These are phyloP conservation scores for Trichoderma breve DNA, from an alignment of 2,329 filamentous ascomycete genomes.

Conservation along the genomic window DNA sequence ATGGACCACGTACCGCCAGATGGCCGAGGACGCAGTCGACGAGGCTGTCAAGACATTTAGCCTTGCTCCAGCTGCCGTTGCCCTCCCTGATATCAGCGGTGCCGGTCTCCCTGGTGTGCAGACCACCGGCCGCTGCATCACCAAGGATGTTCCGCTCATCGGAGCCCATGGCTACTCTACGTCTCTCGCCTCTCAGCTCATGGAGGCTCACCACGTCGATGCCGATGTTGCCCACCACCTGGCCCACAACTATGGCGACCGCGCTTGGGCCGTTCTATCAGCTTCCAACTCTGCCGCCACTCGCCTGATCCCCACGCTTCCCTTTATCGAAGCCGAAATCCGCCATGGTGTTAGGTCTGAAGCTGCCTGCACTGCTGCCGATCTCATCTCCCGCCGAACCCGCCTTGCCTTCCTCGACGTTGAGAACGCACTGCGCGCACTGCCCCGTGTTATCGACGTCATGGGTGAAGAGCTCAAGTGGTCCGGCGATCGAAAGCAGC, in stretches of 20 bases:
- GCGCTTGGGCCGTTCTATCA: slow-evolving; percentile 66
- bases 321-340: slow-evolving; percentile 72
- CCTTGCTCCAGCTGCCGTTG: slow-evolving; percentile 52
- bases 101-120: slow-evolving; percentile 46
- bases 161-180: slow-evolving; percentile 69
- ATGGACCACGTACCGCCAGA: slow-evolving; percentile 86
- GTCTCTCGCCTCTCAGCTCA: slow-evolving; percentile 35
- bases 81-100: slow-evolving; percentile 64
- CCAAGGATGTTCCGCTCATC: slow-evolving; percentile 68
- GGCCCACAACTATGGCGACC: slow-evolving; percentile 46
- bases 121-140: slow-evolving; percentile 71
- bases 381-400: slow-evolving; percentile 68
- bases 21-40: slow-evolving; percentile 83
- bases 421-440: slow-evolving; percentile 64
- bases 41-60: slow-evolving; percentile 68
- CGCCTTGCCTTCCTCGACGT: slow-evolving; percentile 75
- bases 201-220: slow-evolving; percentile 39
- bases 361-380: slow-evolving; percentile 69
- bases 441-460: slow-evolving; percentile 68
- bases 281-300: slow-evolving; percentile 51
- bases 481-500: slow-evolving; percentile 56
- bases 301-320: slow-evolving; percentile 64
- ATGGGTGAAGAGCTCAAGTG: slow-evolving; percentile 69
- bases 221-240: slow-evolving; percentile 43
- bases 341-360: slow-evolving; percentile 70